Base-by-base conservation (phyloP, 768 basidiomycete genomes). In the Termitomyces sp. region DNA sequence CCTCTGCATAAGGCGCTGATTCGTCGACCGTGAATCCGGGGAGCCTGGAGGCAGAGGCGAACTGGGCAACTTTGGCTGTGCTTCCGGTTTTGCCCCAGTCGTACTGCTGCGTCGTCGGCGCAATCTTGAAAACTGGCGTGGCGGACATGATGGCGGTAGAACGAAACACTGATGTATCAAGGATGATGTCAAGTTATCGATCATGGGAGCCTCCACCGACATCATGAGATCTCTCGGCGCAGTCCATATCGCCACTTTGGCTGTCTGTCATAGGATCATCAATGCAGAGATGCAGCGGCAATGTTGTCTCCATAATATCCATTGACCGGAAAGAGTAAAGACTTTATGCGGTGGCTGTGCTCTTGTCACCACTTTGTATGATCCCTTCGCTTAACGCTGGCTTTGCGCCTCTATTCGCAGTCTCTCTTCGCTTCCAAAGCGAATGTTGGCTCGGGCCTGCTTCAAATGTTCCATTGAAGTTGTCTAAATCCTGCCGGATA, bases 31-130 rank as follows among this genome's bases (percentile, higher is more conserved):
- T 64, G 71, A 95, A 93, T 7, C 78, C 84, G 4, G 87, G 80
- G 4, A 90, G 71, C 50, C 76, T 78, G 46, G 83, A 81, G 3
- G 83, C 80, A 20, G 75, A 67, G 0, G 90, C 92, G 53, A 91
- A 86, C 68, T 93, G 87, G 6, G 96, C 95, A n/a, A 92, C 97
- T 70, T 91, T 90, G 61, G 91, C 92, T 18, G 76, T 76, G 13
- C 73, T 75, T 4, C 96, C 96, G 16, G 83, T 75, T 76, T 91
- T 95, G 20, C 96, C 96, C 96, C 96, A 99, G 69, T 95, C 93
- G 70, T 98, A 98, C 61, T 86, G 81, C 70, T 98, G 95, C 1
- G 85, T 83, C 7, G 93, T 95, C 2, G 93, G 91, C 5, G 79
- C 66, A 66, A 98, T 81, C 71, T 88, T 90, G 77, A 97, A 94